A percentile compares a stretch with the other conserved stretches of the same genome.
These are phyloP conservation scores for Naganishia vaughanmartiniae DNA, from an alignment of 768 basidiomycete species.

Conservation along the genomic window DNA sequence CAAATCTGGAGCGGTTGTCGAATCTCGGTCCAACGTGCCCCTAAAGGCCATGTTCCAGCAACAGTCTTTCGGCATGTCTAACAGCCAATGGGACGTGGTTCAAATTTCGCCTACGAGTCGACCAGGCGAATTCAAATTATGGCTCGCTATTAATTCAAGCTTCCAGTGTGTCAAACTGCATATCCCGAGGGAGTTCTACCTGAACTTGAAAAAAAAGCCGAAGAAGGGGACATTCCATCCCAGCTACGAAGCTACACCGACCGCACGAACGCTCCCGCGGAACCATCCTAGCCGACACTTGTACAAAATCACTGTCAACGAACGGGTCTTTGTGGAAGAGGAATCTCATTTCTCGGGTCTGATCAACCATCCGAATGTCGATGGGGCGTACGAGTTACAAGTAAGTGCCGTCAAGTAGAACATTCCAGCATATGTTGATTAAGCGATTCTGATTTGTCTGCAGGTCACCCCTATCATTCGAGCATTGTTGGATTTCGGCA, in stretches of 20 bases:
- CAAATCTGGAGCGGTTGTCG: constrained; percentile 35
- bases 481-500: constrained; percentile 77
- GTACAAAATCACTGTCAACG: constrained; percentile 76
- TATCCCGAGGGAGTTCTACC: constrained; percentile 86
- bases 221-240: constrained; percentile 67
- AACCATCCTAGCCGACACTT: constrained; percentile 73
- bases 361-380: constrained; percentile 88
- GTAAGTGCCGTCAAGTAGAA: constrained; percentile 53
- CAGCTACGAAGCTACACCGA: constrained; percentile 70
- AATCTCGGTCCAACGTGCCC: constrained; percentile 8
- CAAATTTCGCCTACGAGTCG: constrained; percentile 72
- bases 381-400: constrained; percentile 91
- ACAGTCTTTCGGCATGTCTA: constrained; percentile 57
- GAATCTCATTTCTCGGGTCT: constrained; percentile 89
- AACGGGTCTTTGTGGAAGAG: constrained; percentile 76
- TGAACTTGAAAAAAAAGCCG: constrained; percentile 75
- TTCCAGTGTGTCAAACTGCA: constrained; percentile 77
- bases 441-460: neutral
- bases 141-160: constrained; percentile 78
- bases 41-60: constrained; percentile 71
- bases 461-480: constrained; percentile 81
- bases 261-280: constrained; percentile 74
- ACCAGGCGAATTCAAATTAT: constrained; percentile 79
- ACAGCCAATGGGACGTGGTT: constrained; percentile 83
- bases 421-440: neutral